A percentile compares a stretch with the other conserved stretches of the same genome.
These are phyloP conservation scores for Cnidoscolus chayamansa DNA, from an alignment of 441 rosid species.

Conservation along the genomic window DNA sequence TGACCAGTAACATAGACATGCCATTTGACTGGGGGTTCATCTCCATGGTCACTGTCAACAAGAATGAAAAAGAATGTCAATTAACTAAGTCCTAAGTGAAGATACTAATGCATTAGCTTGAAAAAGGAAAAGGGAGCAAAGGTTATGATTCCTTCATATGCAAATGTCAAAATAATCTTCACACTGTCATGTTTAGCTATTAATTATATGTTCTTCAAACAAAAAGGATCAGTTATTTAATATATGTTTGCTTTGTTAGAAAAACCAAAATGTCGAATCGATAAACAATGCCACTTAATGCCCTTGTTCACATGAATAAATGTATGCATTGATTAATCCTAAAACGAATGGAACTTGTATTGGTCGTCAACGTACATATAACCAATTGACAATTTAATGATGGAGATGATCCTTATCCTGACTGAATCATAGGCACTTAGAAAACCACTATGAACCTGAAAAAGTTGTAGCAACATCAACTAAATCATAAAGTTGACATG, in stretches of 20 bases:
- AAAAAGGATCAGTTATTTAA: not conserved
- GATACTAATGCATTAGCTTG: no score
- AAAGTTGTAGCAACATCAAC: constrained; percentile 16
- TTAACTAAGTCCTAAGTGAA: no score
- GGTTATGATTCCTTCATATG: no score
- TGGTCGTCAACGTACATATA: constrained; percentile 47
- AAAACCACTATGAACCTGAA: constrained; percentile 92
- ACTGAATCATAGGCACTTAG: constrained; percentile 88
- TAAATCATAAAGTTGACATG: constrained; percentile 9
- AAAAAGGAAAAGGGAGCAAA: no score
- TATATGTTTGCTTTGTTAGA: not conserved
- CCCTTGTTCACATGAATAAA: not conserved
- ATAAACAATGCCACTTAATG: not conserved
- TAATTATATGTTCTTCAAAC: no score
- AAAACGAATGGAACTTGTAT: not conserved
- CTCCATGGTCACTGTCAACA: constrained; percentile 53
- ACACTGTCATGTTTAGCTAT: no score
- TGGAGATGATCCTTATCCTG: constrained; percentile 69
- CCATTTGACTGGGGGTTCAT: constrained; percentile 54
- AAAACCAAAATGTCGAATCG: not conserved
- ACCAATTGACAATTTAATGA: constrained; percentile 61
- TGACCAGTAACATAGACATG: constrained; percentile 93
- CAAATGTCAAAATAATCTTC: no score
- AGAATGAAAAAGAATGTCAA: not conserved
- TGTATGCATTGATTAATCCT: not conserved